phyloP scores from a whole-genome alignment of 768 basidiomycete genomes.

The Boletus rubroflammeus region DNA sequence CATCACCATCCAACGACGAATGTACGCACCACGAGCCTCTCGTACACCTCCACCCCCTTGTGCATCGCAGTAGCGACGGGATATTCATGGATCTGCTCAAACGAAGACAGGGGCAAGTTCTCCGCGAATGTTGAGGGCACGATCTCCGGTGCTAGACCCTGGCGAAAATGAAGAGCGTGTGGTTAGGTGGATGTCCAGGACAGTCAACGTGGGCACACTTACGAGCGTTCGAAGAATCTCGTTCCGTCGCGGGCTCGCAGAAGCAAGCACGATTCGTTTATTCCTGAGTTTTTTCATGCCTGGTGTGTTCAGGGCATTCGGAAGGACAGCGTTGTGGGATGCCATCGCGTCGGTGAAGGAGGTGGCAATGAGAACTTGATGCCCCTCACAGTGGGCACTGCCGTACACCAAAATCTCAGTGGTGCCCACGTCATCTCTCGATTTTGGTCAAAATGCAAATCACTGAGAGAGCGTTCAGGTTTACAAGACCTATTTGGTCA shows the following conservation, averaged over 20 bases:
- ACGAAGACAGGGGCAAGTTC: constrained; percentile 61
- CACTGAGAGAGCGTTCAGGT: neutral
- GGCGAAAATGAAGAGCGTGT: neutral
- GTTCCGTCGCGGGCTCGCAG: constrained; percentile 78
- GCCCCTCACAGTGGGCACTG: neutral
- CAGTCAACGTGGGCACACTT: constrained; percentile 22
- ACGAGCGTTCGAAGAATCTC: constrained; percentile 81
- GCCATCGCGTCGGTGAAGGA: neutral
- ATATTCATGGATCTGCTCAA: constrained; percentile 70
- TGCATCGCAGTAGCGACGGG: constrained; percentile 72
- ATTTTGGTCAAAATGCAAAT: neutral
- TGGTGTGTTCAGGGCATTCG: constrained; percentile 61
- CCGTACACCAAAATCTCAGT: neutral
- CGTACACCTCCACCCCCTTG: constrained; percentile 86
- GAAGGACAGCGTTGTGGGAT: constrained; percentile 49
- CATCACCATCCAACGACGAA: neutral
- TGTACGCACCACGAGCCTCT: constrained; percentile 61
- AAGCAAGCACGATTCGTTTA: constrained; percentile 82
- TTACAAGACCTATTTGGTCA: neutral
- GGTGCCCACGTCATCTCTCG: neutral
- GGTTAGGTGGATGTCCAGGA: neutral
- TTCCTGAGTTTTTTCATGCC: constrained; percentile 62
- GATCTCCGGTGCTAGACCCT: constrained; percentile 68
- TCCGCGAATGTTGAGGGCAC: constrained; percentile 80
- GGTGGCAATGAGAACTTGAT: neutral